Conservation (phyloP, 768 basidiomycete genomes). For the Dendrothele bispora region DNA sequence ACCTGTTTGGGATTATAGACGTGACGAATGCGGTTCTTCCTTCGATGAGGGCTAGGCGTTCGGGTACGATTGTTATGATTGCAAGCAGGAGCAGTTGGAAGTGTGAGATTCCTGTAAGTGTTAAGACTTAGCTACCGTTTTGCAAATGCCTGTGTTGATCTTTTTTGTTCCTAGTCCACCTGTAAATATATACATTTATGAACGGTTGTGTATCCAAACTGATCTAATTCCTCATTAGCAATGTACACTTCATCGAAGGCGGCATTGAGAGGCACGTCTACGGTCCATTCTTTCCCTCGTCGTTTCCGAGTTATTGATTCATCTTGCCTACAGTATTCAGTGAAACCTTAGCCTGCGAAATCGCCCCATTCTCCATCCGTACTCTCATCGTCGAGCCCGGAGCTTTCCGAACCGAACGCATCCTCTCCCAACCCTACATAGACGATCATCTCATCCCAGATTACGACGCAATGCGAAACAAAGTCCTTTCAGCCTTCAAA, state of each 20-base stretch:
- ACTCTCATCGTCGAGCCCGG: slow-evolving; percentile 30
- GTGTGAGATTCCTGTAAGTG: slow-evolving; percentile 34
- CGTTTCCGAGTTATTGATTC: background rate
- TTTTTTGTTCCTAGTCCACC: slow-evolving; percentile 34
- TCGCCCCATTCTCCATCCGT: slow-evolving; percentile 29
- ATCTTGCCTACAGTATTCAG: slow-evolving; percentile 16
- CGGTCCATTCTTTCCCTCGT: background rate
- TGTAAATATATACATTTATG: background rate
- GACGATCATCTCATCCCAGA: slow-evolving; percentile 27
- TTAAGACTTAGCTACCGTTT: slow-evolving; percentile 11
- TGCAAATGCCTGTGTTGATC: slow-evolving; percentile 2
- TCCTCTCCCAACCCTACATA: slow-evolving; percentile 22
- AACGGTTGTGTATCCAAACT: slow-evolving; percentile 2
- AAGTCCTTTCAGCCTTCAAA: slow-evolving; percentile 4
- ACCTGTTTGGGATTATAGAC: slow-evolving; percentile 8
- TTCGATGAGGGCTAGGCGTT: background rate
- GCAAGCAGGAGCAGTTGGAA: slow-evolving; percentile 28
- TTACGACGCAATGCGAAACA: slow-evolving; percentile 26
- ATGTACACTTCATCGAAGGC: slow-evolving; percentile 20
- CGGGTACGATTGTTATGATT: slow-evolving; percentile 30
- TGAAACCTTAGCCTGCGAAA: slow-evolving; percentile 39
- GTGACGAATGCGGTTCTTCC: slow-evolving; percentile 17
- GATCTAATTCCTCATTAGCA: no score
- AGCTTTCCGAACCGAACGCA: slow-evolving; percentile 4
- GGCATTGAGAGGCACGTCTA: background rate